Base-by-base conservation (phyloP, 352 stramenopile genomes). In the Pythium oligandrum region DNA sequence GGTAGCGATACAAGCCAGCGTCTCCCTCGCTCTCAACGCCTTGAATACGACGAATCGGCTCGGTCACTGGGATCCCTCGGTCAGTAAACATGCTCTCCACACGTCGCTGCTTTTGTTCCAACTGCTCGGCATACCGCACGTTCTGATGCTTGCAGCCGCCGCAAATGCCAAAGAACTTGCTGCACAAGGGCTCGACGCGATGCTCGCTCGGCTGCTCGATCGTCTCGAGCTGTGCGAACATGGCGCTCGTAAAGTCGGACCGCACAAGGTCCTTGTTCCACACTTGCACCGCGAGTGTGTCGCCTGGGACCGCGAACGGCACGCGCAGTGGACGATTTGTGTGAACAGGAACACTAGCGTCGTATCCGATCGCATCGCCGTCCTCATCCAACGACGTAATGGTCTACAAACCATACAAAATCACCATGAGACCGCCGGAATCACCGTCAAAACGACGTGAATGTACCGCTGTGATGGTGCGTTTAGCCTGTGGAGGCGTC, bases 91-190 rank as follows among this genome's bases (percentile, higher is more conserved):
- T 55, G 39, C 59, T 37, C n/a, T 62, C 40, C 8, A 92, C 60
- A 32, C 73, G 75, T 12, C 51, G n/a, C 34, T 88, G 69, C 60
- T 92, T 92, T 36, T 85, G 64, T n/a, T n/a, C 46, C 37, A 86
- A 57, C 46, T 92, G 81, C 42, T 78, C 42, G 0, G 44, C 44
- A 56, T 90, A 92, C 31, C 36, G 55, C 11, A 88, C 59, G 51
- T 92, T 78, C 52, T 90, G 81, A 44, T 79, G 62, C 40, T 77
- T 79, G 55, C 81, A 92, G n/a, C 81, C 78, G 37, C 81, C 81
- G 49, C 81, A 92, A 2, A 58, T 40, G 0, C 68, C 70, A 66
- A 92, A 92, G 62, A 73, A 86, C 39, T 80, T 83, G 48, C 37
- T 55, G 37, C 80, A 90, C 10, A 33, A 17, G 33, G 81, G 67